Percentiles rank a stretch among this genome's conserved stretches.
Conservation (phyloP, 139 green algal genomes). For the Tetraselmis chui region DNA sequence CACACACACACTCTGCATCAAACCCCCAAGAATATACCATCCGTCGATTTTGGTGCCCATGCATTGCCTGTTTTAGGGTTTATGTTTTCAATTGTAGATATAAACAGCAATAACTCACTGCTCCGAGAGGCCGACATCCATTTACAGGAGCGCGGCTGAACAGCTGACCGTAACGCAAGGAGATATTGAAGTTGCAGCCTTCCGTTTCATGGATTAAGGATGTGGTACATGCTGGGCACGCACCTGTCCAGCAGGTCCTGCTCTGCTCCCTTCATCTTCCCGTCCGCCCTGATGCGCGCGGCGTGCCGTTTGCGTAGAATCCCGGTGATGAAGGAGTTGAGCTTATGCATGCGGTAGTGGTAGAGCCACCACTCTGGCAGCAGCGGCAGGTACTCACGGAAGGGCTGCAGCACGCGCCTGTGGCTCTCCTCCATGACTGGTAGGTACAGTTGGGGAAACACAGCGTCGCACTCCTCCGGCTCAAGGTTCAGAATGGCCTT, state of each 20-base stretch:
- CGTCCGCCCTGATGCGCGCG: not conserved
- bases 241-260: not conserved
- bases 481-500: constrained; percentile 78
- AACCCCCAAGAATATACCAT: too few species aligned
- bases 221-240: too few species aligned
- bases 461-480: constrained; percentile 79
- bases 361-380: constrained; percentile 25
- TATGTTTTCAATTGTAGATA: too few species aligned
- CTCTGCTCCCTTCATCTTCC: not conserved
- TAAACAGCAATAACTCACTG: too few species aligned
- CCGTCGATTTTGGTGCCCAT: too few species aligned
- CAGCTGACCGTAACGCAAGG: too few species aligned
- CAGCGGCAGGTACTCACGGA: constrained; percentile 70
- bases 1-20: too few species aligned
- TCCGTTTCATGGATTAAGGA: too few species aligned
- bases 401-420: constrained; percentile 68
- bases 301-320: constrained; percentile 26
- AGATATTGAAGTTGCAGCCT: too few species aligned
- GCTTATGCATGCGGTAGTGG: constrained; percentile 36
- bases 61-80: too few species aligned
- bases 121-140: too few species aligned
- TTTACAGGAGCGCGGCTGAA: too few species aligned
- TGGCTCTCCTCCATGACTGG: constrained; percentile 94
- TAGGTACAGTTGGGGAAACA: constrained; percentile 89
- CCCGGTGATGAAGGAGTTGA: constrained; percentile 76